Conservation (phyloP, 352 stramenopile genomes). For the Globisporangium orthogonon region DNA sequence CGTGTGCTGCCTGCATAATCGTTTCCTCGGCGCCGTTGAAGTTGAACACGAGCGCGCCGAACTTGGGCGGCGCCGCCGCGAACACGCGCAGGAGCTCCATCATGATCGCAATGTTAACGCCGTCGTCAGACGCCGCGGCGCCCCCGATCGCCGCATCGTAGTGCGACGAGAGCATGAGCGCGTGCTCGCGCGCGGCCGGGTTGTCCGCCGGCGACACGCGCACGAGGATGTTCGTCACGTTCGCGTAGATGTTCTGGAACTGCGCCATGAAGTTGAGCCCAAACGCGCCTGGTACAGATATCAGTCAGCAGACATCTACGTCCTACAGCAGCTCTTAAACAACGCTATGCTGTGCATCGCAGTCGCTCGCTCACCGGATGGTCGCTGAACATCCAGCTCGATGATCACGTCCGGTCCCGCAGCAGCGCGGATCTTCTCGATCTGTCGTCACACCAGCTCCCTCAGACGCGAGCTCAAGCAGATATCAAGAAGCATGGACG, state of each 20-base stretch:
- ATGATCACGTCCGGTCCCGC: slow-evolving; percentile 29
- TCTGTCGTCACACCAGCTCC: slow-evolving; percentile 17
- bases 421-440: slow-evolving; percentile 37
- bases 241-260: slow-evolving; percentile 85
- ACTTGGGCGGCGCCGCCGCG: slow-evolving; percentile 29
- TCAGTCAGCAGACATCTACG: background rate
- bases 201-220: slow-evolving; percentile 28
- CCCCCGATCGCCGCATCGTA: slow-evolving; percentile 74
- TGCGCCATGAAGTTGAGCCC: slow-evolving; percentile 70
- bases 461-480: too few species aligned
- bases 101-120: slow-evolving; percentile 81
- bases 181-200: slow-evolving; percentile 30
- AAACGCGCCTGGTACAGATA: slow-evolving; percentile 33
- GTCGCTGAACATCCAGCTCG: slow-evolving; percentile 59
- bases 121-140: slow-evolving; percentile 64
- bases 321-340: too few species aligned
- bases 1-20: slow-evolving; percentile 71
- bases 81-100: slow-evolving; percentile 54
- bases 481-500: background rate
- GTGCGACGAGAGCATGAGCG: slow-evolving; percentile 72
- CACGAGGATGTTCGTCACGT: slow-evolving; percentile 79
- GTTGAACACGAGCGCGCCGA: slow-evolving; percentile 67
- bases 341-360: too few species aligned
- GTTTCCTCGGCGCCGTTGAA: slow-evolving; percentile 81
- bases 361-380: slow-evolving; percentile 23